Conservation (phyloP, 495 filamentous ascomycete species). For the Hypomontagnella submonticulosa region DNA sequence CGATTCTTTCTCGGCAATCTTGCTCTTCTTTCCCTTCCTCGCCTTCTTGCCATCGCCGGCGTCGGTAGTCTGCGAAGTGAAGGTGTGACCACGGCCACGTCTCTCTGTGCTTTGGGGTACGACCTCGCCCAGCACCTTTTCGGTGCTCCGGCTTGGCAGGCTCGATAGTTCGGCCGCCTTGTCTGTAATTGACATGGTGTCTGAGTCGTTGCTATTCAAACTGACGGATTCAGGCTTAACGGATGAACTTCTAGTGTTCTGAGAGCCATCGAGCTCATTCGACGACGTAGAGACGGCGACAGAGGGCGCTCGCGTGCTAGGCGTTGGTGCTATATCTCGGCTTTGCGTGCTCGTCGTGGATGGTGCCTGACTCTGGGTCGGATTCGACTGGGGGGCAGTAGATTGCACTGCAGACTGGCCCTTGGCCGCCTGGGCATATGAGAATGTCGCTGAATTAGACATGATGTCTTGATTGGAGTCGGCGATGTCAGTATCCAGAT, state of each 20-base stretch:
- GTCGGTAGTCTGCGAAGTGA: constrained; percentile 54
- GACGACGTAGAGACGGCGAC: constrained; percentile 66
- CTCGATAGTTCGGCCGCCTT: constrained; percentile 27
- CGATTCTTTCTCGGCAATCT: constrained; percentile 56
- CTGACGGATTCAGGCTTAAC: constrained; percentile 43
- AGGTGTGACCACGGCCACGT: constrained; percentile 44
- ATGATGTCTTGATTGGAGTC: constrained; percentile 47
- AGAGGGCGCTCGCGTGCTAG: constrained; percentile 45
- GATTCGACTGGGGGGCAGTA: constrained; percentile 64
- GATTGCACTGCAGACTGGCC: constrained; percentile 59
- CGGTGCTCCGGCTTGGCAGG: constrained; percentile 34
- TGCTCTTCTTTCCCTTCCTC: constrained; percentile 61
- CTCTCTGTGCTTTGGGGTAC: constrained; percentile 36
- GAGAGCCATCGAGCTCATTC: constrained; percentile 64
- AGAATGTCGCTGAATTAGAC: constrained; percentile 68
- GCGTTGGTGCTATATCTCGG: constrained; percentile 73
- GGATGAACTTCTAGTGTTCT: constrained; percentile 42
- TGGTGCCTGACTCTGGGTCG: constrained; percentile 74
- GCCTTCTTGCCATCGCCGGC: constrained; percentile 55
- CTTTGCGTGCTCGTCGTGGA: constrained; percentile 71
- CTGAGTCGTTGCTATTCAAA: constrained; percentile 33
- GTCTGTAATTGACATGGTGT: constrained; percentile 28
- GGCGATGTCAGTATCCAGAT: constrained; percentile 37
- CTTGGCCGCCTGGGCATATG: constrained; percentile 95
- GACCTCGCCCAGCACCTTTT: constrained; percentile 42